Percentiles rank a stretch among this genome's conserved stretches.
Conservation (phyloP, 805 yeast genomes). For the Candida silvatica region DNA sequence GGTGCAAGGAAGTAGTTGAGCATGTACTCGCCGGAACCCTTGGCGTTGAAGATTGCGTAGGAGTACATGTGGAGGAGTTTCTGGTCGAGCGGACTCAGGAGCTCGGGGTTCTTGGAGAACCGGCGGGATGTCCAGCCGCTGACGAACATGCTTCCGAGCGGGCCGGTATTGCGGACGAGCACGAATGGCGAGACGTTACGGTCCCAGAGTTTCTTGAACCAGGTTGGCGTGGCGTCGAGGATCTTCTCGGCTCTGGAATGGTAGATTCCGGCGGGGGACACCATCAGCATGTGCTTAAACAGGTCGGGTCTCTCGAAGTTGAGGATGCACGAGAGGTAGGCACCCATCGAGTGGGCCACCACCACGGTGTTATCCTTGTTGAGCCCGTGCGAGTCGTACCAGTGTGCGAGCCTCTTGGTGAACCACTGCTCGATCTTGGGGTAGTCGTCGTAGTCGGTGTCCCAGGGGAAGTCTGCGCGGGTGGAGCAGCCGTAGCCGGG, state of each 20-base stretch:
- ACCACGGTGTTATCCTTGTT: conserved; percentile 38
- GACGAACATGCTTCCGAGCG: conserved; percentile 75
- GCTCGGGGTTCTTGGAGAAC: conserved; percentile 40
- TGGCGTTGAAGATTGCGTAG: conserved; percentile 75
- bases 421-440: conserved; percentile 52
- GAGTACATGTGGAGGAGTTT: conserved; percentile 65
- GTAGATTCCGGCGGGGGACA: conserved; percentile 85
- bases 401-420: conserved; percentile 51
- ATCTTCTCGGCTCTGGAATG: conserved; percentile 31
- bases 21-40: conserved; percentile 92
- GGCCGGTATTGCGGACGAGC: conserved; percentile 68
- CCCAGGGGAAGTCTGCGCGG: conserved; percentile 56
- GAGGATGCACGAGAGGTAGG: conserved; percentile 66
- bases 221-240: conserved; percentile 44
- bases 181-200: conserved; percentile 75
- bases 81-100: conserved; percentile 34
- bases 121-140: conserved; percentile 87
- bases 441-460: conserved; percentile 29
- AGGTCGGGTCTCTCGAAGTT: conserved; percentile 52
- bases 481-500: conserved; percentile 89
- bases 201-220: conserved; percentile 78
- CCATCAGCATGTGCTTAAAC: conserved; percentile 62
- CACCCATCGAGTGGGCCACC: conserved; percentile 91
- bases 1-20: conserved; percentile 77
- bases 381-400: conserved; percentile 42